These are phyloP conservation scores for Trametes meyenii DNA, from an alignment of 768 basidiomycete genomes.

Conservation along the genomic window DNA sequence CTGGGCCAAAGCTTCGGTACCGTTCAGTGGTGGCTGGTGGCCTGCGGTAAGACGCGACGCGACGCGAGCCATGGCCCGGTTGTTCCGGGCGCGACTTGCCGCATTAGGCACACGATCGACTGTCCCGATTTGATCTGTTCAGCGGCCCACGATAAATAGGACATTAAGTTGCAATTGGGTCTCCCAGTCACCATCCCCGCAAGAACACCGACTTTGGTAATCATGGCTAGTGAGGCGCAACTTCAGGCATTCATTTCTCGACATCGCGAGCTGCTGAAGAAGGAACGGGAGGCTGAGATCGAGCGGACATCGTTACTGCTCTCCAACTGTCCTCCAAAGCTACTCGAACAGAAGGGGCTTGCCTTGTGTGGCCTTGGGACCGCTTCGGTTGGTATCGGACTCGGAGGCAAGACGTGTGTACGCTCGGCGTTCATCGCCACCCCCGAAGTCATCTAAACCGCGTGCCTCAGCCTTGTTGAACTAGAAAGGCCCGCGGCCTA, in stretches of 20 bases:
- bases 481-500: slow-evolving; percentile 83
- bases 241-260: slow-evolving; percentile 64
- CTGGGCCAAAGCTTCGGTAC: too few species aligned
- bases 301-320: slow-evolving; percentile 77
- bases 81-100: too few species aligned
- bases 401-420: slow-evolving; percentile 88
- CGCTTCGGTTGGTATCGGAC: slow-evolving; percentile 73
- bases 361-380: slow-evolving; percentile 76
- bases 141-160: too few species aligned
- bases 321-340: slow-evolving; percentile 78
- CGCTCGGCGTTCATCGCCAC: slow-evolving; percentile 15
- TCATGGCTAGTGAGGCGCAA: slow-evolving; percentile 34
- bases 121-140: too few species aligned
- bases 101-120: too few species aligned
- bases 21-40: neutral
- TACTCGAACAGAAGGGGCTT: slow-evolving; percentile 88
- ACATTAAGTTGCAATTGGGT: too few species aligned
- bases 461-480: slow-evolving; percentile 74
- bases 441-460: slow-evolving; percentile 22
- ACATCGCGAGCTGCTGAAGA: slow-evolving; percentile 64
- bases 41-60: neutral
- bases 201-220: too few species aligned
- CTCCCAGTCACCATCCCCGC: too few species aligned
- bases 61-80: neutral
- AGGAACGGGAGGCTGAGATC: slow-evolving; percentile 85